Evolutionary conservation across 371 early-diverging fungal species (phyloP), one percentile per base, ranked within the genome.

Genomic region (Mucor circinelloides): DNA sequence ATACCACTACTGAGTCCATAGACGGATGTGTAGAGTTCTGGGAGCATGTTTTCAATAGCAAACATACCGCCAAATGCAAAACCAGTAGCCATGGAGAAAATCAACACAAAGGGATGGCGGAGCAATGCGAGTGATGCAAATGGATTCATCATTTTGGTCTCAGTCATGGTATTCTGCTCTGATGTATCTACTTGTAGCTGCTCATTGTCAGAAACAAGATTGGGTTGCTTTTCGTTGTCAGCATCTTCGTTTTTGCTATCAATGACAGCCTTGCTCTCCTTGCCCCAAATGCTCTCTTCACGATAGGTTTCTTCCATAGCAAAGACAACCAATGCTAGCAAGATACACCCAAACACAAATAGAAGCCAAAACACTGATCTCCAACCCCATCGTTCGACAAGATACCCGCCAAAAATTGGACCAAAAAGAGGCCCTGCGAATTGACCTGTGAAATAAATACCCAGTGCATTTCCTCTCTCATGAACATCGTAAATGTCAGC

Each of bases 281-380:
- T 72, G 6, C 75, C 78, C 76, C 79, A 77, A 2, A 72, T 38
- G n/a, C 60, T 58, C 64, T 73, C 85, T 28, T 78, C 74, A 15
- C 91, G 85, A 48, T 88, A 90, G 0, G 92, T 91, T 72, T 93
- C 93, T 34, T 92, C 91, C 77, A 92, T 76, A 10, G 84, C 71
- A 76, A 84, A 78, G 15, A 84, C 58, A 1, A 84, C 71, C 0
- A 72, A 30, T 3, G 70, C 27, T 46, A 72, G 74, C 12, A 79
- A 25, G 52, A 74, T 58, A 34, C 75, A 75, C 0, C 69, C 68
- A n/a, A 79, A 71, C 2, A 73, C 71, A 15, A 76, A 71, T 28
- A 83, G n/a, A 21, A 77, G 61, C 73, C 76, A 75, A 63, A 83
- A 77, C 3, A 70, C 78, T 19, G 78, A 76, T 48, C 74, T 67